Evolutionary conservation across 1,139 yeast genomes (phyloP).

Genomic region (Suhomyces bolitotheri): DNA sequence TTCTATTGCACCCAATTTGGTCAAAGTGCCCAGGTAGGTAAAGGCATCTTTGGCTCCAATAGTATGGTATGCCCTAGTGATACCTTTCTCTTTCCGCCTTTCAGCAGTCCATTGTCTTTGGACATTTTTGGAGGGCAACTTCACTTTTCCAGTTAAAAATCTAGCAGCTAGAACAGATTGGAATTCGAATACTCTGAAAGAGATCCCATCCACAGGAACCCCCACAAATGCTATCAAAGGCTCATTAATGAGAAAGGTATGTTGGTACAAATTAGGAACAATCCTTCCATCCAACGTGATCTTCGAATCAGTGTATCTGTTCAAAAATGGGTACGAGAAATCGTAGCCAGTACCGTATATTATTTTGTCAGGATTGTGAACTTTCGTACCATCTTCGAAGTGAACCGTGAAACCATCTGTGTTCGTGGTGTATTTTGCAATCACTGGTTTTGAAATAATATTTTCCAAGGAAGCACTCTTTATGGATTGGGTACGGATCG

Average conservation of each 20-base stretch:
- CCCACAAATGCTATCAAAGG: conserved; percentile 42
- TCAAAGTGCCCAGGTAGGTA: conserved; percentile 25
- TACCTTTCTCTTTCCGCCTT: conserved; percentile 28
- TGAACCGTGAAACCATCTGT: conserved; percentile 23
- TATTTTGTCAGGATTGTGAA: conserved; percentile 34
- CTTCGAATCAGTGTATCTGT: conserved; percentile 21
- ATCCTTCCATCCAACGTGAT: conserved; percentile 33
- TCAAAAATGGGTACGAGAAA: conserved; percentile 44
- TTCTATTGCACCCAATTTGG: conserved; percentile 31
- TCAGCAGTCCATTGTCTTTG: conserved; percentile 35
- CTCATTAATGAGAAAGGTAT: conserved; percentile 39
- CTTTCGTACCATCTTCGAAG: conserved; percentile 31
- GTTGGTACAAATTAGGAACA: conserved; percentile 35
- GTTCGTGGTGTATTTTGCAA: conserved; percentile 22
- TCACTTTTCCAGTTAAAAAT: conserved; percentile 33
- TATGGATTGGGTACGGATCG: conserved; percentile 22
- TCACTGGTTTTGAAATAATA: conserved; percentile 26
- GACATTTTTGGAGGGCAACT: conserved; percentile 28
- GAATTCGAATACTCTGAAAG: conserved; percentile 42
- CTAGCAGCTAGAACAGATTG: conserved; percentile 41
- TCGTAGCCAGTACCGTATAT: conserved; percentile 49
- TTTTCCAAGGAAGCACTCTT: conserved; percentile 19
- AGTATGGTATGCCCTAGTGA: conserved; percentile 44
- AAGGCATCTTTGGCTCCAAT: conserved; percentile 29
- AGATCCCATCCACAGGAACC: conserved; percentile 43